Evolutionary conservation across 495 filamentous ascomycete species (phyloP), one percentile per base, ranked within the genome.

Genomic region (Astrothelium macrocarpum): DNA sequence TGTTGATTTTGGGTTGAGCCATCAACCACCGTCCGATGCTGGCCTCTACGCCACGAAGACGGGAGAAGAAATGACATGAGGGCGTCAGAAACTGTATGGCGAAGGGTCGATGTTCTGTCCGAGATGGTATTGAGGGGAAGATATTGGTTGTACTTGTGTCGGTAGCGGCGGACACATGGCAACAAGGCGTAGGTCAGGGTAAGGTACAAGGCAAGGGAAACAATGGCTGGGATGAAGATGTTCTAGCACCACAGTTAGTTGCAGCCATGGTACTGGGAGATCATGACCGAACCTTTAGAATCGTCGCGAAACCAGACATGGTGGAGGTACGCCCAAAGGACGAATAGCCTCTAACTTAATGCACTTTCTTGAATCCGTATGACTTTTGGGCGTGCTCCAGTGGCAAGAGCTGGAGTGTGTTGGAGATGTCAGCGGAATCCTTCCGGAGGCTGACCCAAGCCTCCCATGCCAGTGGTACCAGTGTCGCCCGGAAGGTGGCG

Each of bases 191-290:
- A 90, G 60, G 84, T 85, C 58, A 86, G 72, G 53, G 88, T 65
- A 71, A 93, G 75, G 75, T 90, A 96, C 69, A 95, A 78, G 58
- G 83, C 71, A 60, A 91, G 79, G 43, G 90, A 88, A 73, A 94
- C 87, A 65, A 88, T 64, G 61, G 89, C 88, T 2, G 91, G 91
- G 59, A 92, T 78, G 67, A 92, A 73, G 56, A 96, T 74, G 2
- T 87, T 90, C 90, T 96, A 63, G 26, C 16, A n/a, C 2, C 25
- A 9, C 9, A 10, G 49, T 56, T 28, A 56, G 49, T 56, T 1
- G 20, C 29, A 56, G 49, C 49, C 49, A 56, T 20, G 49, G 49
- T 56, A 56, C 49, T 9, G 20, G 20, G 16, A 29, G 25, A 16
- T n/a, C 20, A 56, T 56, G 2, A 56, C n/a, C 49, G 7, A 20